phyloP scores from a whole-genome alignment of 2,329 filamentous ascomycete genomes.

The Sporothrix variecibatus region DNA sequence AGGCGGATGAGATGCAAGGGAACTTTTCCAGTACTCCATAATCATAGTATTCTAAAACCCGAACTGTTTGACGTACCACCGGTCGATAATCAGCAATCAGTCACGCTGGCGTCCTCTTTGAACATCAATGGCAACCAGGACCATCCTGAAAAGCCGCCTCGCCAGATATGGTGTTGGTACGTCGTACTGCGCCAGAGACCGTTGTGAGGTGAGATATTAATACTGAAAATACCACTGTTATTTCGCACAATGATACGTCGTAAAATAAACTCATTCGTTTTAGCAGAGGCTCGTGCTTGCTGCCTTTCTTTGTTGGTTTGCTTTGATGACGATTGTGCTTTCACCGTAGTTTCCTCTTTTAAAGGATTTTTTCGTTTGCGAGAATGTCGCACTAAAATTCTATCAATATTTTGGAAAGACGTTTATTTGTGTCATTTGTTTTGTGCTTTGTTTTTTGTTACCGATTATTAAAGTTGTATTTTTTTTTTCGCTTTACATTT shows the following conservation, averaged over 20 bases:
- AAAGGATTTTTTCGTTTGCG: neutral
- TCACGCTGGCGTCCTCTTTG: neutral
- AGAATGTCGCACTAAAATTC: neutral
- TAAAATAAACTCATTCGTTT: neutral
- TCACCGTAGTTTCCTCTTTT: neutral
- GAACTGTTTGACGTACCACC: neutral
- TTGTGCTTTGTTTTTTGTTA: neutral
- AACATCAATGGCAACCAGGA: neutral
- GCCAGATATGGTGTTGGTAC: neutral
- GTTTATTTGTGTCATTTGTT: neutral
- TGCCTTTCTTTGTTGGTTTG: neutral
- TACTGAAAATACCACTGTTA: conserved; percentile 9
- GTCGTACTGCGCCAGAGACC: neutral
- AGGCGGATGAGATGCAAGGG: conserved; percentile 2
- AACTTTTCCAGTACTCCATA: neutral
- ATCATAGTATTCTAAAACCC: neutral
- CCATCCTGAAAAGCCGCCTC: neutral
- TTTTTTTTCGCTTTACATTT: neutral
- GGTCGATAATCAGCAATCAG: neutral
- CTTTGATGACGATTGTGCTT: neutral
- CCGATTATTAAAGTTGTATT: neutral
- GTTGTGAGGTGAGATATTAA: neutral
- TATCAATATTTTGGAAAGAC: neutral
- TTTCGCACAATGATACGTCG: conserved; percentile 15
- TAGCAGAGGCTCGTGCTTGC: neutral